Base-by-base conservation (phyloP, 164 flowering plant genomes). In the Dillenia suffruticosa region DNA sequence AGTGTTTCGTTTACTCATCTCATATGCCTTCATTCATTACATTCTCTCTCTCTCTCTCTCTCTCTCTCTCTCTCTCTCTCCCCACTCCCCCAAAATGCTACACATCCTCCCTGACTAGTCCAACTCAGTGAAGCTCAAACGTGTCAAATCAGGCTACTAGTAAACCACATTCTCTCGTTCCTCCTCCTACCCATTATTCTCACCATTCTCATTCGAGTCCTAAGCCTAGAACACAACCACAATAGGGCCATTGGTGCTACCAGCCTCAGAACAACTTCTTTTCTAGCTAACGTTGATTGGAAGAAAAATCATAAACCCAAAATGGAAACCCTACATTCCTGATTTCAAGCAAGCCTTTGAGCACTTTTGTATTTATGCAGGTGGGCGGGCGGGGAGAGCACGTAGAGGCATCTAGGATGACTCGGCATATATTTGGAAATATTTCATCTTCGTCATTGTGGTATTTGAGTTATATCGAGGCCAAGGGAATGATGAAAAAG, bases 1-100 rank as follows among this genome's bases (percentile, higher is more conserved):
- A 63, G 58, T 51, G 44, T 61, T 57, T 54, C 63, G 62, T 66
- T 66, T 53, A 66, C 51, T 63, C 66, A 46, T 26, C 59, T 45
- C 76, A 76, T 70, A 76, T 58, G 65, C 69, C 76, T 52, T n/a
- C 73, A 76, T 72, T 76, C 59, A 72, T 68, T 75, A 63, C 75
- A 56, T 32, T 44, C 15, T 44, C 10, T 44, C 44, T 9, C 14
- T 13, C 58, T 19, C 17, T 9, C 46, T 8, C 11, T 24, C 45
- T 12, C 55, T 40, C 54, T 19, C 15, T 43, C 57, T 10, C 57
- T 26, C 59, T 26, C 32, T 43, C 63, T 16, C 63, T 16, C 64
- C 40, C 61, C 3, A 2, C 11, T 26, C n/a, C 24, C 1, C 46
- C 12, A 44, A n/a, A 43, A 49, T 57, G 54, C 46, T 54, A n/a